Evolutionary conservation across 2,329 filamentous ascomycete genomes (phyloP).

Genomic region (Cladosporium sp.): DNA sequence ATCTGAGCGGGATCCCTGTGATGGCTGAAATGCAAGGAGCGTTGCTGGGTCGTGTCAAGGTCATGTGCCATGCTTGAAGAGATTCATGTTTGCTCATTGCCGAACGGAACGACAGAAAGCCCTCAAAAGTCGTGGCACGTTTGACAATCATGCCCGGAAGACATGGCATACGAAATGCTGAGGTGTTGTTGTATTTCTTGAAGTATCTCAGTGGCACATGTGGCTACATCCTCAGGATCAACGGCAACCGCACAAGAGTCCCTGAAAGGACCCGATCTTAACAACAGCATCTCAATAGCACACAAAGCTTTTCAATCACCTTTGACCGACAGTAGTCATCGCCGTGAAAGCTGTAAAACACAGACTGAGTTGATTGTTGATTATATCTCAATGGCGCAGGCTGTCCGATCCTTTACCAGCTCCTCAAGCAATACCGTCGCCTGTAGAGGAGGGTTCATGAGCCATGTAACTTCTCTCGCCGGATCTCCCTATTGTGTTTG

Average conservation of each 20-base stretch:
- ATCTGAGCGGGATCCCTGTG: not conserved
- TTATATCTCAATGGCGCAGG: too few species aligned
- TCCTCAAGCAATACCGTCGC: not conserved
- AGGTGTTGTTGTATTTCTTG: rapidly evolving
- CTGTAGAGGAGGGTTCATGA: not conserved
- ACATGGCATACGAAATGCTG: not conserved
- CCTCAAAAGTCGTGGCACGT: not conserved
- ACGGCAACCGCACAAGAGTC: too few species aligned
- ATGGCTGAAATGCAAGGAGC: not conserved
- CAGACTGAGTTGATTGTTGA: too few species aligned
- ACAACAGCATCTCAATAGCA: too few species aligned
- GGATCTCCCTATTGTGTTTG: too few species aligned
- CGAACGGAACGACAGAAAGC: not conserved
- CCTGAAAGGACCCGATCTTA: too few species aligned
- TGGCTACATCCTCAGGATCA: too few species aligned
- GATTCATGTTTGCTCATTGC: too few species aligned
- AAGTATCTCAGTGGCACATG: not conserved
- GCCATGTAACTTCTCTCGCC: not conserved
- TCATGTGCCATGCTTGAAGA: not conserved
- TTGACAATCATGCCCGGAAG: not conserved
- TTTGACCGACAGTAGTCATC: too few species aligned
- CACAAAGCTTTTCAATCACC: too few species aligned
- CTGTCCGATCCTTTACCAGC: too few species aligned
- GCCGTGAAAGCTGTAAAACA: too few species aligned
- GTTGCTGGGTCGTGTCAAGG: not conserved